Conservation (phyloP, 208 protist genomes). For the Crithidia bombi region DNA sequence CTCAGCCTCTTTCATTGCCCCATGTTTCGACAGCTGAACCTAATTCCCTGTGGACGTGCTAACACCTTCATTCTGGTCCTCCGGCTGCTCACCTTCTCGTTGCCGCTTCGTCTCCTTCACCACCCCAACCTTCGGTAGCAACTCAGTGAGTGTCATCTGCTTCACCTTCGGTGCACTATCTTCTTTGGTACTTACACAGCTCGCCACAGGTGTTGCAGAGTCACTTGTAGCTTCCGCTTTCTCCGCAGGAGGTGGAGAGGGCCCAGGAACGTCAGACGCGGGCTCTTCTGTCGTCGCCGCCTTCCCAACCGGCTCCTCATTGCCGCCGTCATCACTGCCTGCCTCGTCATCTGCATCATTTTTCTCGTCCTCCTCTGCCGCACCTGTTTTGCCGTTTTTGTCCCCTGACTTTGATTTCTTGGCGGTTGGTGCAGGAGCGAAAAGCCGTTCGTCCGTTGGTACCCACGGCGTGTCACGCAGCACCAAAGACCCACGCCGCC, state of each 20-base stretch:
- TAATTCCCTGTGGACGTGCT: conserved; percentile 12
- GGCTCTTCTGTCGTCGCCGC: not conserved
- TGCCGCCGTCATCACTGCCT: conserved; percentile 1
- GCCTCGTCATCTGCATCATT: conserved; percentile 19
- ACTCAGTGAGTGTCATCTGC: conserved; percentile 28
- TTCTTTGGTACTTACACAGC: conserved; percentile 23
- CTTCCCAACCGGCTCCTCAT: conserved; percentile 6
- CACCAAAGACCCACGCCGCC: conserved; percentile 59
- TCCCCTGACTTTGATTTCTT: conserved; percentile 20
- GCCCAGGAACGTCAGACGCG: not conserved
- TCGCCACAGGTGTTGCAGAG: not conserved
- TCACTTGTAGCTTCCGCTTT: not conserved
- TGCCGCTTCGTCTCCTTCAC: conserved; percentile 19
- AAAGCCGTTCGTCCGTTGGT: conserved; percentile 76
- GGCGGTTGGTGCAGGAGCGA: conserved; percentile 23
- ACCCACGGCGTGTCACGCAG: conserved; percentile 64
- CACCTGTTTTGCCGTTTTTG: not conserved
- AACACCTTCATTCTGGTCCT: conserved; percentile 25
- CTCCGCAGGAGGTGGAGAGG: conserved; percentile 3
- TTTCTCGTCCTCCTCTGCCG: conserved; percentile 7
- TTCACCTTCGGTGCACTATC: conserved; percentile 16
- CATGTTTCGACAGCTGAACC: not conserved
- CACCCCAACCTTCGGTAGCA: conserved; percentile 14
- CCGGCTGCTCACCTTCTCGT: conserved; percentile 22
- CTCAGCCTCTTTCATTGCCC: not conserved